Base-by-base conservation (phyloP, 2,329 filamentous ascomycete genomes). In the Fonsecaea erecta region DNA sequence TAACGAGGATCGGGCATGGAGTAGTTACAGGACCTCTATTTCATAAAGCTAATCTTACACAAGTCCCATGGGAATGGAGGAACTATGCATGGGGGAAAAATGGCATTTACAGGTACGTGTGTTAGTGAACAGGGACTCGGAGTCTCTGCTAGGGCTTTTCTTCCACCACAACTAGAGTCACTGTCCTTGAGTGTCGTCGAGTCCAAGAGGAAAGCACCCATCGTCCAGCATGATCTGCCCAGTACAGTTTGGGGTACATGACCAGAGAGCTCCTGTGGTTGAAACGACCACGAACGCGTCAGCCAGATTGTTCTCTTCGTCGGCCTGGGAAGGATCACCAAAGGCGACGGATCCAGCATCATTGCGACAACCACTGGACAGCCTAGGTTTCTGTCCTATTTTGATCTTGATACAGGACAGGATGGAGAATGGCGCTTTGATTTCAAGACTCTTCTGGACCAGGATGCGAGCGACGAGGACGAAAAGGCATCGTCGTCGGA, bases 361-460 rank as follows among this genome's bases (percentile, higher is more conserved):
- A 80, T 82, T 37, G 75, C 76, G 7, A 79, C 77, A 2, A 81
- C 79, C 1, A 75, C 82, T 56, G 80, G 79, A 1, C 79, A 82
- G 62, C 78, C 79, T 9, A 55, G 57, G 4, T 65, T 59, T 24
- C 8, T 60, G 1, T 18, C 43, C 16, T 84, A 79, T 73, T 84
- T 84, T 69, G 67, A 80, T 37, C 76, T 84, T 14, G 57, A 60
- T 24, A 60, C 46, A 12, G 18, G 62, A 14, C n/a, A n/a, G n/a
- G n/a, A n/a, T n/a, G n/a, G n/a, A n/a, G n/a, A n/a, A n/a, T n/a
- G n/a, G n/a, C n/a, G n/a, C n/a, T n/a, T n/a, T n/a, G n/a, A n/a
- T n/a, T n/a, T n/a, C n/a, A n/a, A n/a, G n/a, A n/a, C n/a, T n/a
- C n/a, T n/a, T n/a, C n/a, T n/a, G n/a, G n/a, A n/a, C n/a, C n/a